Base-by-base conservation (phyloP, 768 basidiomycete species). In the Termitomyces sp. region DNA sequence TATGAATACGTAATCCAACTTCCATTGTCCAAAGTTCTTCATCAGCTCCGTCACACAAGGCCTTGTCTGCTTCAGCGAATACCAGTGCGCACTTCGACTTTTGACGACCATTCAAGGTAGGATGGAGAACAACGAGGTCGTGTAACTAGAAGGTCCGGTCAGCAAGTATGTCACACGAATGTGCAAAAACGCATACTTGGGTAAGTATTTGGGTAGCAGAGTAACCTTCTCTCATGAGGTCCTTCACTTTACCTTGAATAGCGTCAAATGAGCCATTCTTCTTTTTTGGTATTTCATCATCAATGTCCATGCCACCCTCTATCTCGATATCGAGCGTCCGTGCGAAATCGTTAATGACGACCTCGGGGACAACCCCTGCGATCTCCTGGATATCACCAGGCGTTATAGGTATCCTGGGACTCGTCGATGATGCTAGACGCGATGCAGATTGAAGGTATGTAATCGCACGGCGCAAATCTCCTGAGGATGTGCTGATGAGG, bases 401-500 rank as follows among this genome's bases (percentile, higher is more conserved):
- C 3, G 86, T 85, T 60, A 99, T 92, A 31, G 83, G 78, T 18
- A 83, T 84, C 0, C 91, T 89, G 1, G 90, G 88, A 39, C 69
- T 72, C 12, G 86, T 86, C 2, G 90, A 88, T 5, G 84, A 76
- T 36, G 94, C 88, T 34, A 99, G 79, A 26, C 97, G 85, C 41
- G 92, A 87, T 5, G 95, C 96, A 22, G 96, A 98, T 68, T 99
- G 97, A 28, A 99, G 81, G 70, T 95, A 98, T 22, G 97, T 99
- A 69, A 99, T 98, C 24, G 96, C 90, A 54, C 97, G 92, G 51
- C 97, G 87, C 54, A 99, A 83, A 73, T 99, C 97, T 42, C 97
- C 97, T 47, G 84, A 82, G 2, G 96, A 96, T 37, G 88, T 85
- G 39, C 73, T 77, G 60, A 97, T 89, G 56, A 97, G 83, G 1